phyloP scores from a whole-genome alignment of 331 rosid genomes.

The Stylosanthes scabra region DNA sequence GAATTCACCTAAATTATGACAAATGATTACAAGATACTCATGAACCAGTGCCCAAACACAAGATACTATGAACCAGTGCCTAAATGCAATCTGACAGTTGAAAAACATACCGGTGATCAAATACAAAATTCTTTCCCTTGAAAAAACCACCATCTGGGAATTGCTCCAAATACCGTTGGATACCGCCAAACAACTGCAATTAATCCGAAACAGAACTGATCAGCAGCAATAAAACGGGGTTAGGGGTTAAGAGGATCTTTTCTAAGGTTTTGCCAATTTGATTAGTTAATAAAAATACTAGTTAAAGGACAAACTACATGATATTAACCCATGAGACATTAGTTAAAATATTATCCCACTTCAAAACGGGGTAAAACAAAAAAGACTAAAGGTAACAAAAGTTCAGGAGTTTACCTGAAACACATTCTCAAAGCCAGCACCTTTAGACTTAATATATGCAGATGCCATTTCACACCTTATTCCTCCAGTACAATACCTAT shows the following conservation, averaged over 20 bases:
- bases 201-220: slow-evolving; percentile 28
- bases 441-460: slow-evolving; percentile 92
- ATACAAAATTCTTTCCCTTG: slow-evolving; percentile 94
- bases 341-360: background rate
- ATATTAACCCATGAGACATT: slow-evolving; percentile 5
- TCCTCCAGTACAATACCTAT: slow-evolving; percentile 99
- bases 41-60: slow-evolving; percentile 26
- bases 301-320: slow-evolving; percentile 1
- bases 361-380: background rate
- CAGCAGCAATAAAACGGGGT: slow-evolving; percentile 10
- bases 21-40: slow-evolving; percentile 20
- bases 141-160: slow-evolving; percentile 90
- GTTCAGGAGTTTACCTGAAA: slow-evolving; percentile 70
- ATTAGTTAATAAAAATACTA: background rate
- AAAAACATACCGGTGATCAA: slow-evolving; percentile 81
- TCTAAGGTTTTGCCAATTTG: background rate
- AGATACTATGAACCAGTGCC: slow-evolving; percentile 10
- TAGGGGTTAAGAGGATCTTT: slow-evolving; percentile 10
- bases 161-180: slow-evolving; percentile 94
- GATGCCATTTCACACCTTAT: slow-evolving; percentile 99
- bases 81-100: slow-evolving; percentile 29
- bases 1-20: too few species aligned
- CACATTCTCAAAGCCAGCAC: slow-evolving; percentile 92
- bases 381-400: background rate
- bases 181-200: slow-evolving; percentile 90